These are phyloP conservation scores for Cercospora sp. DNA, from an alignment of 2,329 filamentous ascomycete genomes.

Conservation along the genomic window DNA sequence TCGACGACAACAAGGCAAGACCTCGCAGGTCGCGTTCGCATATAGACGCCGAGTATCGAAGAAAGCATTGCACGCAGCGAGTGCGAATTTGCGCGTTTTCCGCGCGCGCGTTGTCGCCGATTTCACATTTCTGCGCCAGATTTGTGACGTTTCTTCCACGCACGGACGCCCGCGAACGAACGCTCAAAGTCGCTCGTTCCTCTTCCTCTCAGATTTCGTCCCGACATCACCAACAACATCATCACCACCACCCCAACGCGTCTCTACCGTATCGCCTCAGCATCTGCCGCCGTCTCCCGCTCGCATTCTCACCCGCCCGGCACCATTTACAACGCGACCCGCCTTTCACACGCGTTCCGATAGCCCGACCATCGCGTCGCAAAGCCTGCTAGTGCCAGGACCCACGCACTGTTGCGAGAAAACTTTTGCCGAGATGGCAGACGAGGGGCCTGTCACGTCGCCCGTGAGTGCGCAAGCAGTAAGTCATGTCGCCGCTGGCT, in stretches of 20 bases:
- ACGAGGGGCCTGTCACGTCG: conserved; percentile 33
- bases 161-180: not conserved
- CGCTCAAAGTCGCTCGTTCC: conserved; percentile 11
- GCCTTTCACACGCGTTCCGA: conserved; percentile 24
- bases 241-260: conserved; percentile 27
- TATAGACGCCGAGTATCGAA: conserved; percentile 34
- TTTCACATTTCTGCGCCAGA: conserved; percentile 18
- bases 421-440: conserved; percentile 34
- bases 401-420: conserved; percentile 15
- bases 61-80: conserved; percentile 30
- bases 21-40: conserved; percentile 20
- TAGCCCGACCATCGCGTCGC: conserved; percentile 29
- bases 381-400: conserved; percentile 26
- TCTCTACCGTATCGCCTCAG: conserved; percentile 24
- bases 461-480: conserved; percentile 35
- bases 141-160: conserved; percentile 12
- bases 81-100: conserved; percentile 21
- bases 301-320: conserved; percentile 13
- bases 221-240: conserved; percentile 27
- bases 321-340: conserved; percentile 17
- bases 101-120: conserved; percentile 10
- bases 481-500: conserved; percentile 23
- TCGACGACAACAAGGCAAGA: conserved; percentile 18
- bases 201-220: conserved; percentile 14
- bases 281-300: conserved; percentile 14